Evolutionary conservation across 164 flowering plant species (phyloP), one percentile per base, ranked within the genome.

Genomic region (Brasenia schreberi): DNA sequence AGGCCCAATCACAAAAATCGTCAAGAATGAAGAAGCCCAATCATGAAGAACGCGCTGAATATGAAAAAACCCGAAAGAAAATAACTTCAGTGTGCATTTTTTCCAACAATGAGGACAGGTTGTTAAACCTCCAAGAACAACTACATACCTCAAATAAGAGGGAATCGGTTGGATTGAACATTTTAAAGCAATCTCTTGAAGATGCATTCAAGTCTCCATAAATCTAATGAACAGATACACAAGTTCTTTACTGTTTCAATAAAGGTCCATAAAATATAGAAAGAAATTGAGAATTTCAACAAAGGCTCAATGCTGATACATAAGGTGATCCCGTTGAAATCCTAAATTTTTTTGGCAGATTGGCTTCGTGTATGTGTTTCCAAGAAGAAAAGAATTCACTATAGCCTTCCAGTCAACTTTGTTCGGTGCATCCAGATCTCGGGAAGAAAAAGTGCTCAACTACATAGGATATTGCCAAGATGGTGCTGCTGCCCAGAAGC

Each of bases 141-240:
- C 7, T 27, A 67, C 82, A 14, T 84, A 95, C 99, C 67, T 87
- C 82, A 75, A 79, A 95, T 42, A 90, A 87, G 71, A 68, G 56
- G 44, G 61, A 70, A 49, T 95, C 92, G n/a, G 75, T 66, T 12
- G 99, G 99, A 77, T 95, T 95, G 79, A 95, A 95, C 97, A 95
- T 89, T 78, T 73, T 88, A 62, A 95, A 95, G 75, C 99, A 95
- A 72, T 95, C 97, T 66, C 78, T 87, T 18, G 84, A 64, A 64
- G 97, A 81, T 33, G 96, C 92, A 27, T 77, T 68, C 19, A 16
- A 73, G 75, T 92, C 94, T 64, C 99, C 99, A 79, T 87, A 95
- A 39, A 95, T 92, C 97, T 94, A 89, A 3, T 2, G 27, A 6
- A 60, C 9, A 60, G n/a, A 11, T 9, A 7, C 17, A 19, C 7